These are phyloP conservation scores for Acorus calamus DNA, from an alignment of 106 monocot species.

Conservation along the genomic window DNA sequence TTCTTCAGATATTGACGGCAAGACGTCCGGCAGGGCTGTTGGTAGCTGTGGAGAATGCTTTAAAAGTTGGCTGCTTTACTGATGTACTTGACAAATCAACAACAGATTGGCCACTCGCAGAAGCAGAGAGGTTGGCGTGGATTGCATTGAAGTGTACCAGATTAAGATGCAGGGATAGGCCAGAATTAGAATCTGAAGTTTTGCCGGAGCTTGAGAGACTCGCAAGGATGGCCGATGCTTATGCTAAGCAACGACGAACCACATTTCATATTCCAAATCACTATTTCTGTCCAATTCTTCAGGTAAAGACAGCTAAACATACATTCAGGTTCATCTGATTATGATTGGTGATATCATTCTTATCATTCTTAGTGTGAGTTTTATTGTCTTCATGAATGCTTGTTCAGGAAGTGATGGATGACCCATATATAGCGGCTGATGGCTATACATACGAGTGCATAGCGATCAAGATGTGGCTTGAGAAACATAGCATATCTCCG, in stretches of 20 bases:
- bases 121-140: conserved; percentile 53
- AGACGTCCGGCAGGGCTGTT: conserved; percentile 46
- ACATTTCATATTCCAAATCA: conserved; percentile 37
- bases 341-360: background rate
- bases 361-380: no score
- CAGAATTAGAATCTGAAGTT: conserved; percentile 61
- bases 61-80: conserved; percentile 28
- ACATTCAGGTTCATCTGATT: background rate
- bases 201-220: conserved; percentile 58
- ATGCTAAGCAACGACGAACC: conserved; percentile 15
- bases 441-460: conserved; percentile 69
- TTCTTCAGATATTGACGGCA: conserved; percentile 58
- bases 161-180: conserved; percentile 76
- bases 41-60: conserved; percentile 36
- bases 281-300: conserved; percentile 71
- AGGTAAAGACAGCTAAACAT: conserved; percentile 27
- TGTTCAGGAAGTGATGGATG: conserved; percentile 66
- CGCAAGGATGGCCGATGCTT: conserved; percentile 23
- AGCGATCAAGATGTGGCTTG: conserved; percentile 77
- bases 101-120: conserved; percentile 49
- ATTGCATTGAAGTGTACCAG: conserved; percentile 54
- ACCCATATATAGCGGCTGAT: conserved; percentile 73
- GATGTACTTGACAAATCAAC: conserved; percentile 58
- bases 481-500: conserved; percentile 55
- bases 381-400: background rate